Percentiles rank a stretch among this genome's conserved stretches.
phyloP scores from a whole-genome alignment of 1,284 basidiomycete species.

The Tremellales sp. region DNA sequence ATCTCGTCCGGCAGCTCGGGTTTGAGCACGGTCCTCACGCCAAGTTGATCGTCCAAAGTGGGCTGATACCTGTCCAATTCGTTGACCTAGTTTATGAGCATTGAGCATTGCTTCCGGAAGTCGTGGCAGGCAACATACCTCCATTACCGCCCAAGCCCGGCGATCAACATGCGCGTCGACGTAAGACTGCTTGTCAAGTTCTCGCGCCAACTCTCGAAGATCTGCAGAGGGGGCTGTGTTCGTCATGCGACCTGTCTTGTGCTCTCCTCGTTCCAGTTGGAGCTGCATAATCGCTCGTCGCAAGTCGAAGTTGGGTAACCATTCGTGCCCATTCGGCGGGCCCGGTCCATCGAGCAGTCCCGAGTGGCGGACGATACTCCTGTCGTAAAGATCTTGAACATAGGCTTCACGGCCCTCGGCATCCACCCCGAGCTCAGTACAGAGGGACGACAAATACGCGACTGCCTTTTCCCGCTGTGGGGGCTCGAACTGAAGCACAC shows the following conservation, averaged over 20 bases:
- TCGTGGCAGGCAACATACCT: slow-evolving; percentile 49
- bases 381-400: slow-evolving; percentile 31
- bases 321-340: slow-evolving; percentile 48
- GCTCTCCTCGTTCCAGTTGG: slow-evolving; percentile 51
- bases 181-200: slow-evolving; percentile 39
- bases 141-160: slow-evolving; percentile 44
- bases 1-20: slow-evolving; percentile 20
- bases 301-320: slow-evolving; percentile 54
- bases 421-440: slow-evolving; percentile 32
- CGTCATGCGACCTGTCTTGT: too few species aligned
- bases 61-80: slow-evolving; percentile 46
- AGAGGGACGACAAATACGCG: slow-evolving; percentile 68
- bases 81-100: slow-evolving; percentile 31
- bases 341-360: slow-evolving; percentile 44
- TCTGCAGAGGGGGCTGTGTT: too few species aligned
- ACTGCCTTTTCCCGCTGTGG: slow-evolving; percentile 59
- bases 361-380: slow-evolving; percentile 5
- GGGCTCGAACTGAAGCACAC: slow-evolving; percentile 62
- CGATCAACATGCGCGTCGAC: slow-evolving; percentile 56
- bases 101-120: too few species aligned
- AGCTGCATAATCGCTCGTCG: slow-evolving; percentile 58
- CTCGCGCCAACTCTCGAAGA: too few species aligned
- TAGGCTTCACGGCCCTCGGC: slow-evolving; percentile 1
- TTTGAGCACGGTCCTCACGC: slow-evolving; percentile 54
- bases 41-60: slow-evolving; percentile 60